phyloP scores from a whole-genome alignment of 1,284 basidiomycete species.

The Vanrija sp. region DNA sequence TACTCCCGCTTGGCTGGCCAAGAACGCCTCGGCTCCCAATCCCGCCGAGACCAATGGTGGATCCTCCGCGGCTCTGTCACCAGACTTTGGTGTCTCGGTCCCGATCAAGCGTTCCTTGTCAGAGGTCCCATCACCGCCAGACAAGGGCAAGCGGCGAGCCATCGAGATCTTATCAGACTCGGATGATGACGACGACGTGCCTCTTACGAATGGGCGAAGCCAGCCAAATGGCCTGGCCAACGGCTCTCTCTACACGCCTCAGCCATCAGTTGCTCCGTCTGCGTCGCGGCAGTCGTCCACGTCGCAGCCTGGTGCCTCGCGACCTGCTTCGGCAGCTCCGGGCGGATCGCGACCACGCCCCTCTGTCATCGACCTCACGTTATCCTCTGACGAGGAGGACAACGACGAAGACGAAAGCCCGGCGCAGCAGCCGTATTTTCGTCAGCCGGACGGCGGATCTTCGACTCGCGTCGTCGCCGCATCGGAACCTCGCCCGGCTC shows the following conservation, averaged over 20 bases:
- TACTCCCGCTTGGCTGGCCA: constrained; percentile 62
- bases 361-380: constrained; percentile 69
- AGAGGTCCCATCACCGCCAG: background rate
- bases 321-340: constrained; percentile 4
- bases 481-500: constrained; percentile 15
- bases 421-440: constrained; percentile 27
- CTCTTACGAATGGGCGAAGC: background rate
- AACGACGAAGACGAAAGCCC: constrained; percentile 18
- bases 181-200: constrained; percentile 64
- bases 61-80: no score
- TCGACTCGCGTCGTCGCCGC: constrained; percentile 29
- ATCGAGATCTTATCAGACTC: constrained; percentile 72
- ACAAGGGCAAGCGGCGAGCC: constrained; percentile 44
- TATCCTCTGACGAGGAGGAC: constrained; percentile 58
- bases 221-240: constrained; percentile 1
- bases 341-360: constrained; percentile 8
- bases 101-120: constrained; percentile 6
- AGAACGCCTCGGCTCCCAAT: constrained; percentile 3
- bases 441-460: constrained; percentile 29
- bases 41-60: no score
- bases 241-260: background rate
- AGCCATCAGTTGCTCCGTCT: background rate
- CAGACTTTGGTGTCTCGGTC: background rate
- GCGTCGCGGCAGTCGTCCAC: constrained; percentile 2
- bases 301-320: background rate